Percentiles rank a stretch among this genome's conserved stretches.
These are phyloP conservation scores for Aureobasidium vineae DNA, from an alignment of 2,329 filamentous ascomycete genomes.

Conservation along the genomic window DNA sequence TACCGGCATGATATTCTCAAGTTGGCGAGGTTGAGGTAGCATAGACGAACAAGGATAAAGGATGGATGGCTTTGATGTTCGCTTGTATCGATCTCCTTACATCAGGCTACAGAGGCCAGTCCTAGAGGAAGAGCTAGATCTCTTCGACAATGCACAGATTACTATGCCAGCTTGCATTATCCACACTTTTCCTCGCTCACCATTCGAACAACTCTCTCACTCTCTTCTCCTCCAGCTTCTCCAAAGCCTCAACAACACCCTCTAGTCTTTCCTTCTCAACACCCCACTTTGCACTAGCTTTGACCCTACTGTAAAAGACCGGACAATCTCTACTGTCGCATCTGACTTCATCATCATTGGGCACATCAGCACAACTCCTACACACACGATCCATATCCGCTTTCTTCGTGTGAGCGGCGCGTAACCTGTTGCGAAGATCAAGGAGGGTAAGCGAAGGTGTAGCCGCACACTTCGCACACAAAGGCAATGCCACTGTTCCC, in stretches of 20 bases:
- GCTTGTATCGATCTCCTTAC: too few relatives aligned
- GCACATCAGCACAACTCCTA: constrained; percentile 71
- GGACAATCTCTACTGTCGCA: constrained; percentile 93
- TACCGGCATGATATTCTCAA: constrained; percentile 17
- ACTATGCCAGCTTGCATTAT: too few relatives aligned
- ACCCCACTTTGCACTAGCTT: constrained; percentile 54
- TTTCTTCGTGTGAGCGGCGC: constrained; percentile 61
- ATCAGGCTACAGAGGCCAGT: too few relatives aligned
- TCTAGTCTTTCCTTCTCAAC: constrained; percentile 43
- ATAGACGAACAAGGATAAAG: too few relatives aligned
- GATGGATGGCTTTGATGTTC: too few relatives aligned
- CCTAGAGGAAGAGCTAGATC: too few relatives aligned
- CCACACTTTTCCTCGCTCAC: neutral
- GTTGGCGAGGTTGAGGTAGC: constrained; percentile 8
- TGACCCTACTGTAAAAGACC: constrained; percentile 78
- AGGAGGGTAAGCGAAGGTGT: constrained; percentile 62
- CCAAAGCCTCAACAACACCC: constrained; percentile 45
- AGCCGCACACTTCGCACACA: constrained; percentile 60
- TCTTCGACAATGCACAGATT: too few relatives aligned
- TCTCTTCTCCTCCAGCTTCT: constrained; percentile 35
- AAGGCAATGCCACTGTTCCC: constrained; percentile 39
- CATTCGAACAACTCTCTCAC: constrained; percentile 21
- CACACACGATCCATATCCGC: constrained; percentile 69
- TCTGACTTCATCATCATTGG: constrained; percentile 71
- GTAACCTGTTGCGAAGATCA: constrained; percentile 61